These are phyloP conservation scores for Gyromitra esculenta DNA, from an alignment of 2,329 filamentous ascomycete species.

Conservation along the genomic window DNA sequence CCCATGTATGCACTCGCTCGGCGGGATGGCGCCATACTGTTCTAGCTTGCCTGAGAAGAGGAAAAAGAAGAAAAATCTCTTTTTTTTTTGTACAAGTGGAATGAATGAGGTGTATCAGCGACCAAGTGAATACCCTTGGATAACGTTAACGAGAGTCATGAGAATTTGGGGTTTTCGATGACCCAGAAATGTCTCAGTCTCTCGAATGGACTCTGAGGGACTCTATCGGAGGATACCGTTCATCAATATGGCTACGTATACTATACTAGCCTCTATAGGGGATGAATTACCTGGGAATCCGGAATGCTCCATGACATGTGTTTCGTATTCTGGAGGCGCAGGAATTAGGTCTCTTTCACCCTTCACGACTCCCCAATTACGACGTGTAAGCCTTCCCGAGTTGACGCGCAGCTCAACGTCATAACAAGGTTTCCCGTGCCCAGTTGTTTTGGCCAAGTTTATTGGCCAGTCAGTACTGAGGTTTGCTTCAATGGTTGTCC, in stretches of 20 bases:
- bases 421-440: slow-evolving; percentile 25
- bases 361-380: background rate
- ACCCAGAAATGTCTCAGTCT: slow-evolving; percentile 11
- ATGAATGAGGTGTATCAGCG: slow-evolving; percentile 18
- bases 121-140: slow-evolving; percentile 6
- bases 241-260: slow-evolving; percentile 2
- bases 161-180: slow-evolving; percentile 7
- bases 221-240: slow-evolving; percentile 7
- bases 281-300: slow-evolving; percentile 15
- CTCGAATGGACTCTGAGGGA: background rate
- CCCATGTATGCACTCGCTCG: slow-evolving; percentile 19
- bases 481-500: slow-evolving; percentile 28
- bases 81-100: slow-evolving; percentile 1
- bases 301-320: slow-evolving; percentile 23
- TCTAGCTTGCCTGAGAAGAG: slow-evolving; percentile 10
- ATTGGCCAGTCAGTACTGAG: slow-evolving; percentile 5
- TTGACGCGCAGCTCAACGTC: slow-evolving; percentile 19
- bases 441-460: background rate
- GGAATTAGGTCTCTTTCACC: background rate
- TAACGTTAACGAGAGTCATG: background rate
- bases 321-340: background rate
- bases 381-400: background rate
- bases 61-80: background rate
- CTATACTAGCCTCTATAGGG: background rate
- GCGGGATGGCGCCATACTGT: slow-evolving; percentile 30